Percentiles rank a stretch among this genome's conserved stretches.
Evolutionary conservation across 116 monocot species (phyloP).

Genomic region (Dioscorea cayenensis): DNA sequence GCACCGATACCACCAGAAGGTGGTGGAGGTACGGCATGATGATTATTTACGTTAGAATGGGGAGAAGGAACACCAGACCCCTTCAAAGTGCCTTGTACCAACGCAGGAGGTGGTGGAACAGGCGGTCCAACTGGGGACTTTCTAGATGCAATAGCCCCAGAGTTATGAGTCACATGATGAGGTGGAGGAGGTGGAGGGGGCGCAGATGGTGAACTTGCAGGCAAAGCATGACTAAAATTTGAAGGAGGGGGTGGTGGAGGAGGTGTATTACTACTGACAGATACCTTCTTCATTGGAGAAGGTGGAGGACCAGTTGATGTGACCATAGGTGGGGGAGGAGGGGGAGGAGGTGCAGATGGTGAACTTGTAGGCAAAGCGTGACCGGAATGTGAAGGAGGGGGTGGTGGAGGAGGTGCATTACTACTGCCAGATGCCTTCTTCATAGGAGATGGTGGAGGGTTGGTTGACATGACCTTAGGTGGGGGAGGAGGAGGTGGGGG

Average conservation of each 20-base stretch:
- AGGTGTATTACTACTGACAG: neutral
- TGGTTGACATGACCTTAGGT: neutral
- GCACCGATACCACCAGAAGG: neutral
- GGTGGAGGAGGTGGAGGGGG: constrained; percentile 9
- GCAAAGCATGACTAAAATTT: neutral
- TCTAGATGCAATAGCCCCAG: neutral
- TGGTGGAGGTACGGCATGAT: neutral
- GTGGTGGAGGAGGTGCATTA: neutral
- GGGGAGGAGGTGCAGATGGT: neutral
- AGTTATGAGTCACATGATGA: neutral
- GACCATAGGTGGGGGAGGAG: constrained; percentile 3
- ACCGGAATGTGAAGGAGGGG: neutral
- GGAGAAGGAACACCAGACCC: neutral
- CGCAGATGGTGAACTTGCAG: neutral
- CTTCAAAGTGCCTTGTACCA: neutral
- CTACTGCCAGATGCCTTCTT: too few species aligned
- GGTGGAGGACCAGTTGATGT: constrained; percentile 2
- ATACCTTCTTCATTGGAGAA: neutral
- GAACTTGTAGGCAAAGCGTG: neutral
- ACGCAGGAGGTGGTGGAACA: constrained; percentile 3
- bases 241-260: constrained; percentile 11
- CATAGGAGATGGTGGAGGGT: neutral
- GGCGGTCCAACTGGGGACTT: constrained; percentile 8
- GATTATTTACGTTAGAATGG: neutral
- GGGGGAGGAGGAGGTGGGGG: neutral